Evolutionary conservation across 768 basidiomycete species (phyloP), one percentile per base, ranked within the genome.

Genomic region (Tulasnella sp.): DNA sequence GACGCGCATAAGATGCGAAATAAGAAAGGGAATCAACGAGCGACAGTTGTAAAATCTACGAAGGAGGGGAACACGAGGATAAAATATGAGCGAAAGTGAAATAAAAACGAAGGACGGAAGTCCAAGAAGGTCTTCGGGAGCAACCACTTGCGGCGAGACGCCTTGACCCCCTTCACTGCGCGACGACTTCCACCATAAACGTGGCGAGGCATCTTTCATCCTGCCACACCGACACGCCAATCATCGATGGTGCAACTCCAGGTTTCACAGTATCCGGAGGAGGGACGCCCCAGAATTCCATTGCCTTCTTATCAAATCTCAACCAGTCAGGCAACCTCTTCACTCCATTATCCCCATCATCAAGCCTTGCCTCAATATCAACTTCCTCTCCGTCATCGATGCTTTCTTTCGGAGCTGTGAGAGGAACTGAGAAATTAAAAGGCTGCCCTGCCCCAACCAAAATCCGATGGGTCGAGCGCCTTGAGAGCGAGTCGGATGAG

Each of bases 231-330:
- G 42, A 73, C 45, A 73, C 45, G 9, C 72, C 72, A 19, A 73
- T 73, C 72, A 31, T 71, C 1, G 69, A 34, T n/a, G 11, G 34
- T 73, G 42, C 76, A 1, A 80, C 81, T 52, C 78, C 74, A 52
- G 80, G 79, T 45, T 75, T 78, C 38, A 79, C 77, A 14, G 76
- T 74, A 45, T 45, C 42, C 19, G 42, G 42, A 14, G 42, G 42
- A 3, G 82, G 80, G n/a, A 81, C 79, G n/a, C 82, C 82, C 80
- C 81, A 82, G 52, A 82, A 76, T 68, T 82, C 81, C 71, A 80
- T 79, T 76, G 79, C 81, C 36, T 22, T 67, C 31, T 71, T 67
- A 29, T 82, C 81, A 74, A 81, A 82, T 49, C 80, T 78, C 49
- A 82, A 67, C 81, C 81, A 82, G 17, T 72, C 78, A 15, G 81